Base-by-base conservation (phyloP, 768 basidiomycete species). In the Leccinum longicurvipes region DNA sequence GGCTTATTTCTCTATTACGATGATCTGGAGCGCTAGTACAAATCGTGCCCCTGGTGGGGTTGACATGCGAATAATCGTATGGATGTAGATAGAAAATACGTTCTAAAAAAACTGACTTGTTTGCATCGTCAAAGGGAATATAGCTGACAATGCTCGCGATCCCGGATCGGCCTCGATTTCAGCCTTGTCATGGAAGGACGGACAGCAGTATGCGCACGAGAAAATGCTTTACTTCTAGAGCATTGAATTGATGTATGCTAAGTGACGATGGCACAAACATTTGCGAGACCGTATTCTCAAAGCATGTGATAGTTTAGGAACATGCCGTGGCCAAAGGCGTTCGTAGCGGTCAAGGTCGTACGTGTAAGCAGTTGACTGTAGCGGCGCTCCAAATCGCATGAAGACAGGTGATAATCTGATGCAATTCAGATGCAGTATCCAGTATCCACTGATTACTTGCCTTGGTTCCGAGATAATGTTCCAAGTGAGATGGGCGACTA, bases 201-300 rank as follows among this genome's bases (percentile, higher is more conserved):
- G 11, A 57, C 19, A 15, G 42, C 19, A n/a, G 31, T 31, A 14
- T 31, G 14, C 19, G 41, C 24, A 29, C 23, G 29, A 23, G 17
- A 11, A 32, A n/a, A 52, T 24, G 19, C 19, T 36, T 34, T 31
- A 59, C 57, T 31, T 44, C 10, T 44, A 29, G 17, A 58, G 56
- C 49, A 58, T 58, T 44, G 56, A 58, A 24, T 58, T 58, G 15
- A 58, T 29, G n/a, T n/a, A n/a, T n/a, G n/a, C n/a, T n/a, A n/a
- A n/a, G n/a, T n/a, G n/a, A n/a, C n/a, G n/a, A n/a, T n/a, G n/a
- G n/a, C n/a, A n/a, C n/a, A n/a, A n/a, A n/a, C n/a, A n/a, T n/a
- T n/a, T n/a, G n/a, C n/a, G n/a, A n/a, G n/a, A n/a, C n/a, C n/a
- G n/a, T n/a, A n/a, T n/a, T n/a, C n/a, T n/a, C n/a, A n/a, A n/a